Conservation (phyloP, 768 basidiomycete genomes). For the Kwoniella dejecticola region DNA sequence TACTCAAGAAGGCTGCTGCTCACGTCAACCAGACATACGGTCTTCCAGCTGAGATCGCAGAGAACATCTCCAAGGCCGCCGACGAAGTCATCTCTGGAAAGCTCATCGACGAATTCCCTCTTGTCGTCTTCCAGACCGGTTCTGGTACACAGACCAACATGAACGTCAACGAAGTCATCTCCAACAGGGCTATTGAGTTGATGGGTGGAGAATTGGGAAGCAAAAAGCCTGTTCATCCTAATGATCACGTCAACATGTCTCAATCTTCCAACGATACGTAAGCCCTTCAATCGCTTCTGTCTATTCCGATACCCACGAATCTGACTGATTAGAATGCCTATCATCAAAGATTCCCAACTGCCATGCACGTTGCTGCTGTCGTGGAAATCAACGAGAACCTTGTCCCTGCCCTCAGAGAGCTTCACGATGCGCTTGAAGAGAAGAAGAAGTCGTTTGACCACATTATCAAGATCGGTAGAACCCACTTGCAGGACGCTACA, state of each 20-base stretch:
- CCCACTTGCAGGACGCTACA: constrained; percentile 95
- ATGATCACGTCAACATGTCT: constrained; percentile 99
- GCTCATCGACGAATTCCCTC: constrained; percentile 90
- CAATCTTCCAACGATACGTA: constrained; percentile 98
- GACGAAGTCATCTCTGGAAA: constrained; percentile 98
- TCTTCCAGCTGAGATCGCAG: constrained; percentile 79
- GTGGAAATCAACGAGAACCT: constrained; percentile 77
- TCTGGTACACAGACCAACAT: constrained; percentile 99
- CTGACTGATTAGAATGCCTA: too few species aligned
- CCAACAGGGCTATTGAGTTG: constrained; percentile 95
- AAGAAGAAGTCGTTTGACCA: constrained; percentile 81
- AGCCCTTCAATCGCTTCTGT: constrained; percentile 47
- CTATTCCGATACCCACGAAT: too few species aligned
- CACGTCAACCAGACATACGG: constrained; percentile 88
- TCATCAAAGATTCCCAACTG: constrained; percentile 99
- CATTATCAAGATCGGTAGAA: constrained; percentile 98
- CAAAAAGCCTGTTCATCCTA: constrained; percentile 96
- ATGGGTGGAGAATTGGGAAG: constrained; percentile 93
- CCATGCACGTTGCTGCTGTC: constrained; percentile 97
- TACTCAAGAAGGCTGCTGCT: constrained; percentile 95
- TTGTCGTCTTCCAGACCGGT: constrained; percentile 99
- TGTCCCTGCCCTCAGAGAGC: constrained; percentile 79
- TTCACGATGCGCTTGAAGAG: constrained; percentile 77
- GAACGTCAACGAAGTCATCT: constrained; percentile 99
- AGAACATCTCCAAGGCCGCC: constrained; percentile 87